A percentile compares a stretch with the other conserved stretches of the same genome.
Conservation (phyloP, 176 grass and related monocot species). For the Carex scoparia region DNA sequence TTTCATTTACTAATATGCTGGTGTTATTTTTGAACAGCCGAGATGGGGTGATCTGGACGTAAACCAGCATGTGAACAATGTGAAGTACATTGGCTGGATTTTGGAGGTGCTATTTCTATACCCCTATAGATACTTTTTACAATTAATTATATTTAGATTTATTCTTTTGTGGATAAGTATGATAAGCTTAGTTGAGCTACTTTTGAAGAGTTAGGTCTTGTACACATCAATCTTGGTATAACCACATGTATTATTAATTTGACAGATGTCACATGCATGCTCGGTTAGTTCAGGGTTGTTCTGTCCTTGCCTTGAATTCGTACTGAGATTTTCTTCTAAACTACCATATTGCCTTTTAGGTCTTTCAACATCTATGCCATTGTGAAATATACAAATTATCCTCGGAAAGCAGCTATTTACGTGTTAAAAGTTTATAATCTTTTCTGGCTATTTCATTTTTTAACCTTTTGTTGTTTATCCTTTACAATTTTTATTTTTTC, state of each 20-base stretch:
- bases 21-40: constrained; percentile 52
- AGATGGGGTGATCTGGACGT: constrained; percentile 93
- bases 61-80: constrained; percentile 99
- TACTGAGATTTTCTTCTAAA: no score
- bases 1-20: background rate
- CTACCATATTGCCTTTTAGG: background rate
- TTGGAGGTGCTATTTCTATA: constrained; percentile 59
- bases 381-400: constrained; percentile 3
- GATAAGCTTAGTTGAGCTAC: constrained; percentile 22
- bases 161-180: background rate
- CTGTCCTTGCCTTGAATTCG: background rate
- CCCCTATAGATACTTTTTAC: background rate
- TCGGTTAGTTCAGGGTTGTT: constrained; percentile 10
- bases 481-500: constrained; percentile 16
- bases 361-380: background rate
- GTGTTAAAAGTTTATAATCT: background rate
- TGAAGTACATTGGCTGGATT: constrained; percentile 99
- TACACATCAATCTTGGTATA: background rate
- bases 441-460: background rate
- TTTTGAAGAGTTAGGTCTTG: background rate
- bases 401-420: background rate
- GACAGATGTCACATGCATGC: background rate
- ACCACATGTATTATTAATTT: background rate
- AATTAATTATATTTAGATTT: background rate
- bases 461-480: background rate